Conservation (phyloP, 2,329 filamentous ascomycete species). For the Chaetomium olivaceum region DNA sequence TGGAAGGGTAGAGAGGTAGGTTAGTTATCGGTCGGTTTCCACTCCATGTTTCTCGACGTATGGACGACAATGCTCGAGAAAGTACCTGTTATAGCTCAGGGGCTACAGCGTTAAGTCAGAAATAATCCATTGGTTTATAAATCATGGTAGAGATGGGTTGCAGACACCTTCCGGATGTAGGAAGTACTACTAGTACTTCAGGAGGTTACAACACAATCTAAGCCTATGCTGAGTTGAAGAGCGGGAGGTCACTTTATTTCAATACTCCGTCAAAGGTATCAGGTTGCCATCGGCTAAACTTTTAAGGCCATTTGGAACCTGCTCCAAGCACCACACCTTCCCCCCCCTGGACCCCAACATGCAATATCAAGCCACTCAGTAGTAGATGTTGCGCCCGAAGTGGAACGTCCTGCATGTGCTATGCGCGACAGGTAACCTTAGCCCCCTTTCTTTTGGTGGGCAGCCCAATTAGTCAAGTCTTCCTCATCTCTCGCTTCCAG, state of each 20-base stretch:
- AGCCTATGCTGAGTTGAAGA: neutral
- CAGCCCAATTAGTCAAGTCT: constrained; percentile 2
- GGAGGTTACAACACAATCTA: neutral
- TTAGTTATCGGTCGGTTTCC: too few species aligned
- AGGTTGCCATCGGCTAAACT: neutral
- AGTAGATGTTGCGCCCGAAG: constrained; percentile 1
- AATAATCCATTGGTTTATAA: too few species aligned
- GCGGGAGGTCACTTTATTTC: neutral
- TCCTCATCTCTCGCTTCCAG: constrained; percentile 6
- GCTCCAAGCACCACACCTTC: neutral
- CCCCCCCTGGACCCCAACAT: neutral
- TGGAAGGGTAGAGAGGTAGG: too few species aligned
- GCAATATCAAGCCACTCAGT: neutral
- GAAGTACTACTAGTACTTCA: neutral
- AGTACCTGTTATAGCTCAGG: too few species aligned
- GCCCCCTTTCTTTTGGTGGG: neutral
- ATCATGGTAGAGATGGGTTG: too few species aligned
- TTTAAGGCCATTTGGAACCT: neutral
- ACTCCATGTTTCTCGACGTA: too few species aligned
- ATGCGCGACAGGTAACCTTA: neutral
- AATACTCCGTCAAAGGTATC: neutral
- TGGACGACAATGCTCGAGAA: too few species aligned
- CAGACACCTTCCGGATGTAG: too few species aligned
- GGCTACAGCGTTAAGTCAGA: too few species aligned
- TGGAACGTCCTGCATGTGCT: neutral